phyloP scores from a whole-genome alignment of 2,329 filamentous ascomycete species.

The Sporothrix phasma region DNA sequence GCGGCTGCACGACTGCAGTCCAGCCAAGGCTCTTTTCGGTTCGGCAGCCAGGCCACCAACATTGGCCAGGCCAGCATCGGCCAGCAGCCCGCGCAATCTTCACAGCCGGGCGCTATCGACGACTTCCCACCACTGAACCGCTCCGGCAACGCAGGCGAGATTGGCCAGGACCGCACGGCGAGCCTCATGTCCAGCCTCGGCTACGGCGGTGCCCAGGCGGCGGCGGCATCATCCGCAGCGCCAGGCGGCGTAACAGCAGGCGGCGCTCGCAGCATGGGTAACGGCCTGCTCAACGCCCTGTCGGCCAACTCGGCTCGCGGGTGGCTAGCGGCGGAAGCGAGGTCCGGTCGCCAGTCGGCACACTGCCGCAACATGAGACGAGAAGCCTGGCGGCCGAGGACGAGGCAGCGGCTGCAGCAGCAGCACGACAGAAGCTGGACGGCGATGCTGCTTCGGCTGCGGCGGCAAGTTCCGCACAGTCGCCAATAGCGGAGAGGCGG shows the following conservation, averaged over 20 bases:
- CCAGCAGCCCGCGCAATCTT: slow-evolving; percentile 31
- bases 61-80: slow-evolving; percentile 20
- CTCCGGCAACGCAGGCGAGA: slow-evolving; percentile 43
- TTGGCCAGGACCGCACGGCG: slow-evolving; percentile 44
- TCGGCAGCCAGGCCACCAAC: slow-evolving; percentile 29
- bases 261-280: slow-evolving; percentile 34
- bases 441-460: slow-evolving; percentile 24
- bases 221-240: slow-evolving; percentile 27
- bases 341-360: slow-evolving; percentile 38
- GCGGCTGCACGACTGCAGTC: slow-evolving; percentile 29
- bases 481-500: slow-evolving; percentile 20
- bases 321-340: slow-evolving; percentile 36
- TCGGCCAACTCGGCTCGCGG: slow-evolving; percentile 45
- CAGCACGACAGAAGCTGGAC: slow-evolving; percentile 38
- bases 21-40: slow-evolving; percentile 42
- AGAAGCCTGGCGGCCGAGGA: slow-evolving; percentile 33
- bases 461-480: slow-evolving; percentile 18
- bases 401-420: slow-evolving; percentile 39
- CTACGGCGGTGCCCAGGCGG: slow-evolving; percentile 40
- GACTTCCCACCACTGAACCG: slow-evolving; percentile 55
- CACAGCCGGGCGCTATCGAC: slow-evolving; percentile 41
- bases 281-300: slow-evolving; percentile 54
- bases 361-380: slow-evolving; percentile 37
- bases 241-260: slow-evolving; percentile 20
- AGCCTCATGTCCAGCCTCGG: slow-evolving; percentile 44